phyloP scores from a whole-genome alignment of 108 stramenopile genomes.

The Discostella stelligeroides region DNA sequence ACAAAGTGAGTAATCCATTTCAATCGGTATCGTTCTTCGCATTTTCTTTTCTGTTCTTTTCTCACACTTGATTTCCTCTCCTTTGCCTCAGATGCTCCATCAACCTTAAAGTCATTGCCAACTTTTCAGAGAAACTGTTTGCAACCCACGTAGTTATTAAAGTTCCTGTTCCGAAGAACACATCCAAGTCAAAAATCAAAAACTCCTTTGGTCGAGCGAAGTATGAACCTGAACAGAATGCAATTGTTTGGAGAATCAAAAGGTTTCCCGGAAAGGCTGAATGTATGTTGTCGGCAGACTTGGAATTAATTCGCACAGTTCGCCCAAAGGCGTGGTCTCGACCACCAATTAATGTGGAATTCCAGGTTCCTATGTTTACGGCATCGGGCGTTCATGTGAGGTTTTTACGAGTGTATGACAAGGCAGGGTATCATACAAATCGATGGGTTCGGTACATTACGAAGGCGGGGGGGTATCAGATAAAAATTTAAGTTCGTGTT shows the following conservation, averaged over 20 bases:
- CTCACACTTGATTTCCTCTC: background rate
- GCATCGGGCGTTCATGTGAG: conserved; percentile 97
- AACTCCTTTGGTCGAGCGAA: conserved; percentile 92
- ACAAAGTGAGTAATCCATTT: conserved; percentile 79
- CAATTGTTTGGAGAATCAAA: conserved; percentile 98
- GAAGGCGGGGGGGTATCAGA: conserved; percentile 95
- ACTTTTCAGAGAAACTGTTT: conserved; percentile 92
- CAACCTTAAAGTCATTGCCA: conserved; percentile 94
- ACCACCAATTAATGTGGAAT: conserved; percentile 96
- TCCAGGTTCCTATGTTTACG: conserved; percentile 98
- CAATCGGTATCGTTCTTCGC: too few relatives aligned
- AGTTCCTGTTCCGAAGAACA: conserved; percentile 97
- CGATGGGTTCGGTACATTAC: conserved; percentile 99
- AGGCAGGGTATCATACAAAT: conserved; percentile 95
- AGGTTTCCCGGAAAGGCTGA: conserved; percentile 95
- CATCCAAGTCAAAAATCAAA: conserved; percentile 94
- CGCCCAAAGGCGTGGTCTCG: conserved; percentile 95
- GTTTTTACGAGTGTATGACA: conserved; percentile 97
- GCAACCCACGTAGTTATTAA: conserved; percentile 96
- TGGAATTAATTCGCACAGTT: conserved; percentile 93
- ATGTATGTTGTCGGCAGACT: conserved; percentile 91
- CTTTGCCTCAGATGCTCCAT: conserved; percentile 73
- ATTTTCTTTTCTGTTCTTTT: too few relatives aligned
- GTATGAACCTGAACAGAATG: conserved; percentile 97
- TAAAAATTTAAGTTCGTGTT: conserved; percentile 83